Evolutionary conservation across 495 filamentous ascomycete genomes (phyloP).

Genomic region (Xanthoparmelia taractica): DNA sequence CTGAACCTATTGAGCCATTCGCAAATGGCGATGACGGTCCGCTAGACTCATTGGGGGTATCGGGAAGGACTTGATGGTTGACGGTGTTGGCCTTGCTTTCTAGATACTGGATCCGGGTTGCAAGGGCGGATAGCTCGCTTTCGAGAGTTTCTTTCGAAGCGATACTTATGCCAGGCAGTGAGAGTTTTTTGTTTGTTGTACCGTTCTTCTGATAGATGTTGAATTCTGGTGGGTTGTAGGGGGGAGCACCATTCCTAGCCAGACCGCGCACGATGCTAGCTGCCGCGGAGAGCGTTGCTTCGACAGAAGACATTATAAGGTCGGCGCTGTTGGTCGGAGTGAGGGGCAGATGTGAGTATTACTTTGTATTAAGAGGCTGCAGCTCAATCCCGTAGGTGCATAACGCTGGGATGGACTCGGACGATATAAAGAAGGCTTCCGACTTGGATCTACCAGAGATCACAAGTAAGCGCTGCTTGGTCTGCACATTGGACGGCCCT

Average conservation of each 20-base stretch:
- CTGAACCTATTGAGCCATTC: slow-evolving; percentile 29
- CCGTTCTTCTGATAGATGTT: slow-evolving; percentile 32
- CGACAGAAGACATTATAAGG: slow-evolving; percentile 33
- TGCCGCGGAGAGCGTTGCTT: slow-evolving; percentile 55
- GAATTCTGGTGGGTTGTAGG: slow-evolving; percentile 35
- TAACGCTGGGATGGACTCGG: not conserved
- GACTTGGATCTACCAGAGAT: slow-evolving; percentile 18
- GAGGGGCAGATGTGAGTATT: not conserved
- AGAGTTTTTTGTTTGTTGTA: slow-evolving; percentile 41
- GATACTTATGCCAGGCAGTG: slow-evolving; percentile 57
- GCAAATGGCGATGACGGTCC: slow-evolving; percentile 47
- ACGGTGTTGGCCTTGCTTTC: slow-evolving; percentile 56
- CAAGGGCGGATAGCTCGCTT: slow-evolving; percentile 60
- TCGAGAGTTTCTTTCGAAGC: slow-evolving; percentile 61
- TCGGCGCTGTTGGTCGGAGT: not conserved
- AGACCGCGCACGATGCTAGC: slow-evolving; percentile 56
- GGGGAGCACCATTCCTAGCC: slow-evolving; percentile 43
- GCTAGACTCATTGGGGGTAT: slow-evolving; percentile 51
- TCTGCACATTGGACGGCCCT: slow-evolving; percentile 1
- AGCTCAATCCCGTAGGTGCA: slow-evolving; percentile 10
- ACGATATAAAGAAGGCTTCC: not conserved
- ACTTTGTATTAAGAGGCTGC: not conserved
- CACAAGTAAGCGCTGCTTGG: slow-evolving; percentile 1
- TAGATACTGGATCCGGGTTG: slow-evolving; percentile 58
- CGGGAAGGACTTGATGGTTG: slow-evolving; percentile 49